Percentiles rank a stretch among this genome's conserved stretches.
phyloP scores from a whole-genome alignment of 2,329 filamentous ascomycete species.

The Trichoderma hamatum region DNA sequence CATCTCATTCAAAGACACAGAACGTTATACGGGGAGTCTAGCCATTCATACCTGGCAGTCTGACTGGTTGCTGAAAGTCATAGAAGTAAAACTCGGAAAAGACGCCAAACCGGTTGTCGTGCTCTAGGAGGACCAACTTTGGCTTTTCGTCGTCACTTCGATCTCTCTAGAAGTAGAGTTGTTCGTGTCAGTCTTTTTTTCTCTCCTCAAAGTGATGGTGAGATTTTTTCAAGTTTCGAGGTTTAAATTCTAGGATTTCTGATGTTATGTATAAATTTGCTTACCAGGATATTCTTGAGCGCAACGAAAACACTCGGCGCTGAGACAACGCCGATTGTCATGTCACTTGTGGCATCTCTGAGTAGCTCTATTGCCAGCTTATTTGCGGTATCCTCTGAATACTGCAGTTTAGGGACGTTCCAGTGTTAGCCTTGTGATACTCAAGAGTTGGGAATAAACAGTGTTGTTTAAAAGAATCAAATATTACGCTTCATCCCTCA shows the following conservation, averaged over 20 bases:
- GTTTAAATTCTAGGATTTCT: background rate
- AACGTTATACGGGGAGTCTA: background rate
- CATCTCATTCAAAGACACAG: background rate
- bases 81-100: constrained; percentile 76
- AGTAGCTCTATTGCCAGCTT: constrained; percentile 67
- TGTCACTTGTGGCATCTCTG: constrained; percentile 58
- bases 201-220: too few species aligned
- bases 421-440: background rate
- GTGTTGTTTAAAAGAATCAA: background rate
- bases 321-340: constrained; percentile 69
- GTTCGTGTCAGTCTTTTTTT: background rate
- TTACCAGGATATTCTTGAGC: constrained; percentile 69
- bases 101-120: constrained; percentile 71
- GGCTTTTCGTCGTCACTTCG: constrained; percentile 46
- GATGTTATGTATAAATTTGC: constrained; percentile 29
- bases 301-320: constrained; percentile 78
- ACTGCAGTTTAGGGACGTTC: constrained; percentile 48
- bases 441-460: background rate
- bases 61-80: constrained; percentile 70
- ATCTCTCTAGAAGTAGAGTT: constrained; percentile 26
- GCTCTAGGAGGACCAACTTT: constrained; percentile 69
- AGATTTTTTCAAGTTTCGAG: too few species aligned
- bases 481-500: too few species aligned
- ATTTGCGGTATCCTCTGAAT: constrained; percentile 71
- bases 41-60: constrained; percentile 56